These are phyloP conservation scores for Trapa bicornis DNA, from an alignment of 345 rosid species.

Conservation along the genomic window DNA sequence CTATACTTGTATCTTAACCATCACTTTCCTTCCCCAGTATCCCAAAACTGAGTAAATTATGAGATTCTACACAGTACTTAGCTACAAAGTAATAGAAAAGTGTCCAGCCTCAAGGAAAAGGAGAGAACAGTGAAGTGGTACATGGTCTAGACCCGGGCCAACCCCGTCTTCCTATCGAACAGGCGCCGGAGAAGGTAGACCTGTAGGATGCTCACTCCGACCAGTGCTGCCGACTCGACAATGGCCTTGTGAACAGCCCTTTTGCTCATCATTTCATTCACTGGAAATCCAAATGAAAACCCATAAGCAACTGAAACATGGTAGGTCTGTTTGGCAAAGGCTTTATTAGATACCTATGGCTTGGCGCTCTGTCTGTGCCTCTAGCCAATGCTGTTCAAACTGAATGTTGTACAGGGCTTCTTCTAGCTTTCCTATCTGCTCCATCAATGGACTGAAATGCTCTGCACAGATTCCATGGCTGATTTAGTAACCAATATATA, in stretches of 20 bases:
- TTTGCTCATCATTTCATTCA: slow-evolving; percentile 46
- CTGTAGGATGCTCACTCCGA: slow-evolving; percentile 49
- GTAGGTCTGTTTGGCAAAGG: background rate
- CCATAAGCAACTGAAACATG: too few relatives aligned
- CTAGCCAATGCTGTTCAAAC: slow-evolving; percentile 72
- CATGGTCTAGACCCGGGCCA: slow-evolving; percentile 39
- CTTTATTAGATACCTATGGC: slow-evolving; percentile 31
- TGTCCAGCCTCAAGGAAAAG: background rate
- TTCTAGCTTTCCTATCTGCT: slow-evolving; percentile 51
- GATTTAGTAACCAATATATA: background rate
- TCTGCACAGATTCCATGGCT: slow-evolving; percentile 20
- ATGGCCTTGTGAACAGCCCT: slow-evolving; percentile 60
- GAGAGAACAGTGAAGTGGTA: background rate
- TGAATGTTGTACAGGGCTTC: slow-evolving; percentile 63
- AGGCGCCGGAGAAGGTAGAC: slow-evolving; percentile 56
- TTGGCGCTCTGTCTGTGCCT: slow-evolving; percentile 76
- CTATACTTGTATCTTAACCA: background rate
- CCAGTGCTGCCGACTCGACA: slow-evolving; percentile 48
- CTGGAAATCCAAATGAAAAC: slow-evolving; percentile 20
- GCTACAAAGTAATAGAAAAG: background rate
- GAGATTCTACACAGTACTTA: background rate
- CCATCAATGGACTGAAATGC: slow-evolving; percentile 52
- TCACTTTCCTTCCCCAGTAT: background rate
- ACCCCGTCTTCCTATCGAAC: slow-evolving; percentile 55
- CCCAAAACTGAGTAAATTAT: background rate